These are phyloP conservation scores for Plantago ovata DNA, from an alignment of 257 asterid genomes.

Conservation along the genomic window DNA sequence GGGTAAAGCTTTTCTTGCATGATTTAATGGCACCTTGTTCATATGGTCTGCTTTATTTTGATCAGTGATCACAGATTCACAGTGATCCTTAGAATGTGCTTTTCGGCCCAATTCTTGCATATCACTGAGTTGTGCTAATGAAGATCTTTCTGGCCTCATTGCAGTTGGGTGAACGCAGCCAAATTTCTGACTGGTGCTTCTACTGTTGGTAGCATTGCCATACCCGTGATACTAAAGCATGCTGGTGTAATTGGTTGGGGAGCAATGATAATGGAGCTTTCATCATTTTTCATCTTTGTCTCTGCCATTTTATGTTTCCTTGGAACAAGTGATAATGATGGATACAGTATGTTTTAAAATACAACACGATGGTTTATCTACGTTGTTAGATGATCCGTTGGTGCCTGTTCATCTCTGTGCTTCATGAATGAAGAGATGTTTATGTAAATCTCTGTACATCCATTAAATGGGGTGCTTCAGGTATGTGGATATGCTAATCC, in stretches of 20 bases:
- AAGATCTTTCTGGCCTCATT: conserved; percentile 18
- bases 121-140: background rate
- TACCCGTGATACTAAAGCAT: conserved; percentile 82
- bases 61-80: too few relatives aligned
- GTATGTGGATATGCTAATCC: conserved; percentile 16
- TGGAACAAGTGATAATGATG: conserved; percentile 51
- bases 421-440: background rate
- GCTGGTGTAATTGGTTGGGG: conserved; percentile 96
- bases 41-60: too few relatives aligned
- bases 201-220: conserved; percentile 81
- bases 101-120: too few relatives aligned
- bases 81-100: too few relatives aligned
- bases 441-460: conserved; percentile 26
- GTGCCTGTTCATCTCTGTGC: conserved; percentile 12
- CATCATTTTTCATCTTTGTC: conserved; percentile 59
- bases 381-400: conserved; percentile 7
- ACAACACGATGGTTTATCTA: conserved; percentile 1
- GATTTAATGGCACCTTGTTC: too few relatives aligned
- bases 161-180: conserved; percentile 81
- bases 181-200: conserved; percentile 92
- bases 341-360: conserved; percentile 49
- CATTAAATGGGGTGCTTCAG: conserved; percentile 5
- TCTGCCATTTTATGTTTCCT: conserved; percentile 62
- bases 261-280: conserved; percentile 87
- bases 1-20: conserved; percentile 39